Conservation (phyloP, 345 rosid genomes). For the Gossypium bickii region DNA sequence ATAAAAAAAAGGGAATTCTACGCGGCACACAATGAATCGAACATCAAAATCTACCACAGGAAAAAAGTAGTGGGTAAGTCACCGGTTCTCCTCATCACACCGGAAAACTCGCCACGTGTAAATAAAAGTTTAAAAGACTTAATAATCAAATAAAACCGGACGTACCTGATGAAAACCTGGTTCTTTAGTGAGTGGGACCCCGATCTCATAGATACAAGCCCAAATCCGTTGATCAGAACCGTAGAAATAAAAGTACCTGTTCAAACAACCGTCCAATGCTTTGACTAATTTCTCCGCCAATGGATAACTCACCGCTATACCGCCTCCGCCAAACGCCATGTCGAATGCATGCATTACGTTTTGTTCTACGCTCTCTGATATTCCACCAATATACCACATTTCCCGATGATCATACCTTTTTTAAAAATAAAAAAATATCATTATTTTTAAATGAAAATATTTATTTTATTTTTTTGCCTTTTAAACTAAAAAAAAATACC, state of each 20-base stretch:
- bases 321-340: constrained; percentile 98
- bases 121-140: too few relatives aligned
- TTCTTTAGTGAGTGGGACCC: constrained; percentile 60
- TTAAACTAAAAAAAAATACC: too few relatives aligned
- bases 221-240: constrained; percentile 84
- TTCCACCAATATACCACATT: constrained; percentile 81
- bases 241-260: constrained; percentile 57
- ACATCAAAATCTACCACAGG: neutral
- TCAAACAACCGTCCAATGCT: constrained; percentile 63
- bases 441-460: too few relatives aligned
- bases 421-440: too few relatives aligned
- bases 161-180: constrained; percentile 88
- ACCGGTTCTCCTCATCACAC: neutral
- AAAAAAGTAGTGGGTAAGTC: neutral
- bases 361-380: constrained; percentile 81
- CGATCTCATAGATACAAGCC: constrained; percentile 70
- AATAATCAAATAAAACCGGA: neutral
- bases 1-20: neutral
- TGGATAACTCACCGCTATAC: constrained; percentile 70
- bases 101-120: neutral
- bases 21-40: neutral
- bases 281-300: constrained; percentile 52
- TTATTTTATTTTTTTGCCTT: too few relatives aligned
- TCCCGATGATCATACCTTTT: constrained; percentile 51
- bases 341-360: constrained; percentile 55